Evolutionary conservation across 306 rosid species (phyloP), one percentile per base, ranked within the genome.

Genomic region (Pueraria montana): DNA sequence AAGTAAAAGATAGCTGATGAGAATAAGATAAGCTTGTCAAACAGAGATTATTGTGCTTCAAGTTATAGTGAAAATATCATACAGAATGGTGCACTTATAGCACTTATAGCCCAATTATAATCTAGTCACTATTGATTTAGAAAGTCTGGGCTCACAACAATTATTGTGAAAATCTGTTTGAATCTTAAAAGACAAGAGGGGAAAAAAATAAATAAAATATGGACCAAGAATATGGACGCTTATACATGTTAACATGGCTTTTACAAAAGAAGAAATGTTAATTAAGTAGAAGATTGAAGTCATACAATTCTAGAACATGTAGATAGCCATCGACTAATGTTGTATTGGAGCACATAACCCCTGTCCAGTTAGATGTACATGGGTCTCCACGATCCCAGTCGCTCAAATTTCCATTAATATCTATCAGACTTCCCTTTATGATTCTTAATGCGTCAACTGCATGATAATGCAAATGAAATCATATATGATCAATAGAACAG

Each of bases 341-440:
- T 23, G 0, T 46, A 48, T 90, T 83, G 85, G 48, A 61, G 92
- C 99, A 96, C 23, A 77, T 1, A 87, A 96, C 88, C 14, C 99
- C 96, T 21, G 83, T 90, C 99, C 99, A 96, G 11, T 84, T 87
- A 11, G 90, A 80, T 8, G 70, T 73, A 75, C 99, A 96, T 18
- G 99, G 98, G 40, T 96, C 99, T 62, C 98, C 97, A 16, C n/a
- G 16, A 76, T 76, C 83, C 99, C 99, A 96, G 76, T 81, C 91
- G 71, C 87, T 90, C 87, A 96, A 87, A 79, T 91, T 94, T 80
- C 89, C 50, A 77, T 90, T 79, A 10, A 82, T 85, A 84, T 94
- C 98, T 62, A 84, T 50, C 96, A 96, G 86, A 82, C 66, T 84
- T 24, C 4, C 26, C 83, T 74, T 88, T 83, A 96, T 94, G 50